phyloP scores from a whole-genome alignment of 352 stramenopile genomes.

The Globisporangium parvum region DNA sequence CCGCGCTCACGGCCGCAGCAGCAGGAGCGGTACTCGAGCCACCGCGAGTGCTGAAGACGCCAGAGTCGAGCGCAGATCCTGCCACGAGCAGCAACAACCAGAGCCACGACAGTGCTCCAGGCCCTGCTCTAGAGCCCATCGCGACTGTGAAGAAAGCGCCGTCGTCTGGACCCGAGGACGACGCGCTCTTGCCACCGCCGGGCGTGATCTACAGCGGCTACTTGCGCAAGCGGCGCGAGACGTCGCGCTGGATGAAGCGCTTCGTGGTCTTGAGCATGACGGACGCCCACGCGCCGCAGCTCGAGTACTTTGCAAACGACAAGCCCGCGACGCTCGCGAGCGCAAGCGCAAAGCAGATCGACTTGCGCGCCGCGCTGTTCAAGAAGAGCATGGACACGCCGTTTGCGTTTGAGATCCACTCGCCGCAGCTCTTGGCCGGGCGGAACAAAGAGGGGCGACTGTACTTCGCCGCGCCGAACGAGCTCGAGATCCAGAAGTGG shows the following conservation, averaged over 20 bases:
- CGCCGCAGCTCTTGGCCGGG: constrained; percentile 70
- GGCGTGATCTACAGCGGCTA: constrained; percentile 42
- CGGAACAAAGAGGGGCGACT: constrained; percentile 85
- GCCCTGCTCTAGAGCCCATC: background rate
- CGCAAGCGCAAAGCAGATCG: constrained; percentile 46
- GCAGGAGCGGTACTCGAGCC: background rate
- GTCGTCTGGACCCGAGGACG: background rate
- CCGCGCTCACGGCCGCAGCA: background rate
- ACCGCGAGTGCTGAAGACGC: too few species aligned
- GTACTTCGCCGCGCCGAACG: constrained; percentile 79
- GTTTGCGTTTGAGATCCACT: constrained; percentile 88
- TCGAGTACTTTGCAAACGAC: constrained; percentile 68
- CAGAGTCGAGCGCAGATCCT: too few species aligned
- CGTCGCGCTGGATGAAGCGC: constrained; percentile 74
- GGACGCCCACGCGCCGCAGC: constrained; percentile 27
- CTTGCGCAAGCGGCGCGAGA: constrained; percentile 72
- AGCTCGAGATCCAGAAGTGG: constrained; percentile 89
- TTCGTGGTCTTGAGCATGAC: constrained; percentile 56
- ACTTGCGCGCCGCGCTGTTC: constrained; percentile 57
- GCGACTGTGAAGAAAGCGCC: background rate
- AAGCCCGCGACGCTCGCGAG: constrained; percentile 31
- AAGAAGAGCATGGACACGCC: constrained; percentile 78
- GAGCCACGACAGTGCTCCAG: constrained; percentile 1
- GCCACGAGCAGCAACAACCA: constrained; percentile 9
- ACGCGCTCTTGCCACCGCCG: background rate